Evolutionary conservation across 768 basidiomycete genomes (phyloP), one percentile per base, ranked within the genome.

Genomic region (Auricularia heimuer): DNA sequence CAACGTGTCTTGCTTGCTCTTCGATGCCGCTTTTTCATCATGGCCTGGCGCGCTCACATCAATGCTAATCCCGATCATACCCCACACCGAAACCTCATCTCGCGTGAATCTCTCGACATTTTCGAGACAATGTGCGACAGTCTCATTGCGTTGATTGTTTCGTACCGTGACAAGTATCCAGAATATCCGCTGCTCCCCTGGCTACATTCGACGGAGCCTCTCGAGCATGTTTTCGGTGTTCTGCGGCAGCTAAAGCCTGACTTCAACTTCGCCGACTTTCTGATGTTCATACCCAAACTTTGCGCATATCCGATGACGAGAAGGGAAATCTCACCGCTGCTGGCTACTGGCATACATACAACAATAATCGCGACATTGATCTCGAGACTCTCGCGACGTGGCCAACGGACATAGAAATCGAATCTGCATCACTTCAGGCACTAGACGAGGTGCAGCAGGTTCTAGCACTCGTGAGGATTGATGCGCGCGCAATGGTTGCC

Each of bases 171-270:
- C 3, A 68, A 68, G 14, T 66, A 62, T 33, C 37, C 63, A 3
- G 63, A 12, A 0, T 69, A 67, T 58, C 74, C 73, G 0, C 63
- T 76, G 12, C 69, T 75, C 16, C 74, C 71, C 0, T 77, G 75
- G 76, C 67, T 77, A 3, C 72, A 74, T 36, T 75, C 73, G 7
- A 76, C 69, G 1, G 73, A 75, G 37, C 54, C 65, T 0, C 71
- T 71, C 62, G 72, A 75, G 39, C 75, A 76, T 65, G 56, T 72
- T 24, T 76, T 76, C 67, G 75, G 74, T 0, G 63, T 68, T 7
- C 21, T 67, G 1, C 70, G 67, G 0, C 63, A 69, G 36, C 36
- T 74, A 8, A 68, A 68, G 24, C 67, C 67, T 3, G 73, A 73
- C 61, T 74, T 73, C 66, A 74, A 62, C 0, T 68, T 63, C 37